Evolutionary conservation across 1,284 basidiomycete genomes (phyloP).

Genomic region (Bjerkandera adusta): DNA sequence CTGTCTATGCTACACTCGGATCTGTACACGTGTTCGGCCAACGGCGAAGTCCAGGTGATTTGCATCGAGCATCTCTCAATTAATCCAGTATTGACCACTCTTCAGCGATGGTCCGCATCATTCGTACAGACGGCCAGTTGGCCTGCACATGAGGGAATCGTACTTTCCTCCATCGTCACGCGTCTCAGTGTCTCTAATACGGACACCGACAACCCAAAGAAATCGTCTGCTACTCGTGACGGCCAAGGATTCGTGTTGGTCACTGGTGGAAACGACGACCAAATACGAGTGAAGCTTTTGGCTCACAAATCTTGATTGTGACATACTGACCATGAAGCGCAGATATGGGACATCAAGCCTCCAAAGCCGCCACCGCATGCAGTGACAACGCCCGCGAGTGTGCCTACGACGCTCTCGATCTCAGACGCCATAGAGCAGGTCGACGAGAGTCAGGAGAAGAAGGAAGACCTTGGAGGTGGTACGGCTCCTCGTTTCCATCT

Average conservation of each 20-base stretch:
- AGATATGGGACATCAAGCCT: conserved; percentile 57
- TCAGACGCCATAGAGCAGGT: too few species aligned
- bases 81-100: conserved; percentile 9
- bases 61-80: background rate
- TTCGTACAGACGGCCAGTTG: conserved; percentile 85
- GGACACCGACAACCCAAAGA: conserved; percentile 1
- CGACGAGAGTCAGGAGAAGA: too few species aligned
- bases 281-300: conserved; percentile 68
- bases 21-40: conserved; percentile 81
- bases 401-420: too few species aligned
- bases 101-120: conserved; percentile 72
- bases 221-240: too few species aligned
- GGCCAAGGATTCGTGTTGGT: conserved; percentile 50
- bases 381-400: too few species aligned
- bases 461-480: too few species aligned
- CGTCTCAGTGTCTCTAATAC: conserved; percentile 14
- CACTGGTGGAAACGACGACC: conserved; percentile 84
- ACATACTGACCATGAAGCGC: background rate
- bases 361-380: conserved; percentile 26
- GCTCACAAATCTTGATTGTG: background rate
- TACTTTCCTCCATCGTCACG: conserved; percentile 73
- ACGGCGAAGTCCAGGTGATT: conserved; percentile 74
- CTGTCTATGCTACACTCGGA: conserved; percentile 75
- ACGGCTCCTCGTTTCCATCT: too few species aligned
- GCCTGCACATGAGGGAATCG: conserved; percentile 77